A percentile compares a stretch with the other conserved stretches of the same genome.
phyloP scores from a whole-genome alignment of 257 asterid species.

The Cordia subcordata region DNA sequence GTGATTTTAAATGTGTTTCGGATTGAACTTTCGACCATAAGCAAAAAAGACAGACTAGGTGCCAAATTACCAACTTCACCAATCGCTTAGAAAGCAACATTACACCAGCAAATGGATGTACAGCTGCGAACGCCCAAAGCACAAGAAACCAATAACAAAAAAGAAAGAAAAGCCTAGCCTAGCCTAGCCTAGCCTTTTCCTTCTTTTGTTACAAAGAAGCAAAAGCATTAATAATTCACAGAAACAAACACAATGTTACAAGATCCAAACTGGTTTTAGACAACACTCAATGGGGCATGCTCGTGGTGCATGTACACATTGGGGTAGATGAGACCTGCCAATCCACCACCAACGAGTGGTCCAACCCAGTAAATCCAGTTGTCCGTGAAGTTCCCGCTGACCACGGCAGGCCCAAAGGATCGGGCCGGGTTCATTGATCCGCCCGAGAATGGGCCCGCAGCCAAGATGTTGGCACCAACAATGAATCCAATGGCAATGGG shows the following conservation, averaged over 20 bases:
- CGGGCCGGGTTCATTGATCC: slow-evolving; percentile 99
- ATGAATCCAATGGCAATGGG: slow-evolving; percentile 92
- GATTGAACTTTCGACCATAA: too few relatives aligned
- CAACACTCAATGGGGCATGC: slow-evolving; percentile 49
- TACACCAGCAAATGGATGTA: slow-evolving; percentile 27
- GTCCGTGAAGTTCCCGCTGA: slow-evolving; percentile 47
- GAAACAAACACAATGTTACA: slow-evolving; percentile 20
- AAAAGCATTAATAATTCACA: slow-evolving; percentile 12
- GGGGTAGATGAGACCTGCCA: slow-evolving; percentile 64
- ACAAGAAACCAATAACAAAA: neutral
- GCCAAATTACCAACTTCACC: slow-evolving; percentile 17
- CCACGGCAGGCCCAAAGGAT: slow-evolving; percentile 79
- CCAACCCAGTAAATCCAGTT: slow-evolving; percentile 92
- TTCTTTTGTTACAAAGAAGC: slow-evolving; percentile 26
- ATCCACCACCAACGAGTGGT: slow-evolving; percentile 81
- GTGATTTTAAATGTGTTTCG: too few relatives aligned
- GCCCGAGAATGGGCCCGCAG: slow-evolving; percentile 93
- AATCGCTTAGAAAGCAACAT: slow-evolving; percentile 21
- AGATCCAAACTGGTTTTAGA: slow-evolving; percentile 24
- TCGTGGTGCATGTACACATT: slow-evolving; percentile 52
- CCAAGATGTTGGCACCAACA: slow-evolving; percentile 87
- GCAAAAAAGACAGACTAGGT: too few relatives aligned
- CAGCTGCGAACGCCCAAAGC: slow-evolving; percentile 36
- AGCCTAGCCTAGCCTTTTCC: too few relatives aligned
- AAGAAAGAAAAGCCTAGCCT: slow-evolving; percentile 20